Evolutionary conservation across 495 filamentous ascomycete genomes (phyloP).

Genomic region (Penicillium roqueforti): DNA sequence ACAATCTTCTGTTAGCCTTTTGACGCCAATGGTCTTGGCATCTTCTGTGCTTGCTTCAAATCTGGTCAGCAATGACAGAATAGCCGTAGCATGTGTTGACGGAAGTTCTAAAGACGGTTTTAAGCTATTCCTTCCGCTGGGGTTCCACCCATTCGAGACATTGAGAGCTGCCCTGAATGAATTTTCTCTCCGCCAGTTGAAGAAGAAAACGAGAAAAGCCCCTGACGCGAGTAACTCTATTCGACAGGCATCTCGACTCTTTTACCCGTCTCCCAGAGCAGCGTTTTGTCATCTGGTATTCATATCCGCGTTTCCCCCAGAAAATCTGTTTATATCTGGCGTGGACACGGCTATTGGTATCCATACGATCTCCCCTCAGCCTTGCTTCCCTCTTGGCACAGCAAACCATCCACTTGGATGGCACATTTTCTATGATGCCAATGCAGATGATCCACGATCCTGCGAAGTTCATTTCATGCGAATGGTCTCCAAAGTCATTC

Average conservation of each 20-base stretch:
- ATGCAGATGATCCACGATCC: not conserved
- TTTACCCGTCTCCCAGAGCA: conserved; percentile 10
- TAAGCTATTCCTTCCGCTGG: conserved; percentile 20
- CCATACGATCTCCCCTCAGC: conserved; percentile 23
- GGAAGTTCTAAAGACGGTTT: conserved; percentile 5
- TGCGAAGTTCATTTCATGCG: conserved; percentile 16
- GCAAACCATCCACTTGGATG: conserved; percentile 13
- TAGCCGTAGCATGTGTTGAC: conserved; percentile 18
- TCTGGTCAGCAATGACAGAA: conserved; percentile 16
- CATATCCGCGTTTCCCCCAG: conserved; percentile 12
- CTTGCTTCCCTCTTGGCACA: conserved; percentile 11
- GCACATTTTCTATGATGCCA: conserved; percentile 22
- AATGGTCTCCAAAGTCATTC: conserved; percentile 17
- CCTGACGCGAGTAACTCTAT: conserved; percentile 10
- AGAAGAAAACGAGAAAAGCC: not conserved
- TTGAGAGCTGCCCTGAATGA: conserved; percentile 10
- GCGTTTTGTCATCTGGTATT: conserved; percentile 26
- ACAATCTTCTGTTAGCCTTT: conserved; percentile 10
- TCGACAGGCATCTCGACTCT: conserved; percentile 12
- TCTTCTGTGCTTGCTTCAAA: conserved; percentile 17
- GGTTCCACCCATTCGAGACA: conserved; percentile 21
- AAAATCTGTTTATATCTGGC: conserved; percentile 8
- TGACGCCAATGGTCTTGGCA: conserved; percentile 17
- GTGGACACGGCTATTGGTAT: conserved; percentile 24
- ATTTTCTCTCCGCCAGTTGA: conserved; percentile 8